phyloP scores from a whole-genome alignment of 2,329 filamentous ascomycete genomes.

The Penicillium aurantiogriseum region DNA sequence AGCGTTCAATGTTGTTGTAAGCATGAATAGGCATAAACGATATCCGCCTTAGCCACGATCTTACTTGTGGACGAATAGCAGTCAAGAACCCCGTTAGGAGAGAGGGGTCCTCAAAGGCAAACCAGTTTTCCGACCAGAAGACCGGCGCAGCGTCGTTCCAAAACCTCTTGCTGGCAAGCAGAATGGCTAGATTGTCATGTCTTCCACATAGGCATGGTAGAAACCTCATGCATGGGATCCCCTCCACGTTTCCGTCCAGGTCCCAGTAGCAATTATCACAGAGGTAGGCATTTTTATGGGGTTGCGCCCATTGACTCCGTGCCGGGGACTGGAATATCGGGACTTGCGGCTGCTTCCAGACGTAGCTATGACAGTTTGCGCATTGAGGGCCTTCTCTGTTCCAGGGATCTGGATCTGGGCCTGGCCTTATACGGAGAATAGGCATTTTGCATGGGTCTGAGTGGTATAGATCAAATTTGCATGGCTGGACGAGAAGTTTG shows the following conservation, averaged over 20 bases:
- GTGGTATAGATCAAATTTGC: conserved; percentile 14
- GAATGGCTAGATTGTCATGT: conserved; percentile 5
- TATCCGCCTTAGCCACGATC: conserved; percentile 17
- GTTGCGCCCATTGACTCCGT: conserved; percentile 14
- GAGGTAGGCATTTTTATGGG: conserved; percentile 9
- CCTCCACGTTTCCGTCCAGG: background rate
- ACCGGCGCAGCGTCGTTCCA: conserved; percentile 12
- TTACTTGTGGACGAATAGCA: conserved; percentile 15
- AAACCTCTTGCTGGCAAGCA: conserved; percentile 6
- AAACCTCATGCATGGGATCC: conserved; percentile 6
- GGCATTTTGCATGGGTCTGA: conserved; percentile 23
- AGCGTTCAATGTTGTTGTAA: background rate
- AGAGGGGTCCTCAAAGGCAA: conserved; percentile 14
- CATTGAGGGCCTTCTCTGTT: background rate
- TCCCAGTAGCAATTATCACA: conserved; percentile 18
- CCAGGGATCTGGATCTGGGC: background rate
- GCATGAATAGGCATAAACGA: conserved; percentile 13
- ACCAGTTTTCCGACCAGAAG: conserved; percentile 18
- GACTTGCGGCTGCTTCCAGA: background rate
- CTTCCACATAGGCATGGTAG: conserved; percentile 12
- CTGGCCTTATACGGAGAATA: background rate
- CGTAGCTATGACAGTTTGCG: background rate
- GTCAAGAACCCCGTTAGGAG: conserved; percentile 11
- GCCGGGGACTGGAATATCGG: conserved; percentile 9
- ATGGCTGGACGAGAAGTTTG: conserved; percentile 13